Evolutionary conservation across 2,329 filamentous ascomycete genomes (phyloP).

Genomic region (Sordariomycetes sp.): DNA sequence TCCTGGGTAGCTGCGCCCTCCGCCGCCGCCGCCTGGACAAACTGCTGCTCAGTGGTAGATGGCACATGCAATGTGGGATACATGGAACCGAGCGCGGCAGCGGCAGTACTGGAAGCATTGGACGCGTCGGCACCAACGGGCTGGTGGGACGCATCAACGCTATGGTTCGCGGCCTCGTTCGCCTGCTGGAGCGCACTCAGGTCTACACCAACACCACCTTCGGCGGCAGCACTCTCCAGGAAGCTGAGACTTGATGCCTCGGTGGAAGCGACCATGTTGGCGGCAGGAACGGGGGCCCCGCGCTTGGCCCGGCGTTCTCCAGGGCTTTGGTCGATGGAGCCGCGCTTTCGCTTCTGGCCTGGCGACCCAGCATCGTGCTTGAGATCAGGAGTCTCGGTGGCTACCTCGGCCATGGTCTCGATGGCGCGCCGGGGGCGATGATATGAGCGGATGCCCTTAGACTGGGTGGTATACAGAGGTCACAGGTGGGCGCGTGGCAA

Average conservation of each 20-base stretch:
- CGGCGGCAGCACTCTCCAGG: constrained; percentile 29
- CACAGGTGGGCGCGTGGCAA: not conserved
- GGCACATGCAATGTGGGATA: constrained; percentile 50
- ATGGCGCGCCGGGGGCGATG: not conserved
- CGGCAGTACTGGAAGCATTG: constrained; percentile 48
- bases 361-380: constrained; percentile 24
- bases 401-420: constrained; percentile 33
- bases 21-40: constrained; percentile 32
- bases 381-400: constrained; percentile 37
- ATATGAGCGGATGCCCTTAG: not conserved
- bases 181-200: constrained; percentile 47
- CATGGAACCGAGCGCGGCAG: constrained; percentile 45
- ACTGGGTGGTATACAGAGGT: not conserved
- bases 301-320: constrained; percentile 40
- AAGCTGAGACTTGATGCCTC: constrained; percentile 20
- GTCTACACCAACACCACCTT: constrained; percentile 33
- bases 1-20: constrained; percentile 19
- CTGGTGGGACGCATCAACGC: constrained; percentile 20
- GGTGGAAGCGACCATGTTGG: constrained; percentile 4
- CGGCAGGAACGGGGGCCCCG: constrained; percentile 28
- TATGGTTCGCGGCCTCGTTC: constrained; percentile 10
- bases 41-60: constrained; percentile 47
- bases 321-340: constrained; percentile 34
- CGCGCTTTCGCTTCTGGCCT: constrained; percentile 45
- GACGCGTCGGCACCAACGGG: constrained; percentile 36